Percentiles rank a stretch among this genome's conserved stretches.
phyloP scores from a whole-genome alignment of 2,329 filamentous ascomycete species.

The Colletotrichum musicola region DNA sequence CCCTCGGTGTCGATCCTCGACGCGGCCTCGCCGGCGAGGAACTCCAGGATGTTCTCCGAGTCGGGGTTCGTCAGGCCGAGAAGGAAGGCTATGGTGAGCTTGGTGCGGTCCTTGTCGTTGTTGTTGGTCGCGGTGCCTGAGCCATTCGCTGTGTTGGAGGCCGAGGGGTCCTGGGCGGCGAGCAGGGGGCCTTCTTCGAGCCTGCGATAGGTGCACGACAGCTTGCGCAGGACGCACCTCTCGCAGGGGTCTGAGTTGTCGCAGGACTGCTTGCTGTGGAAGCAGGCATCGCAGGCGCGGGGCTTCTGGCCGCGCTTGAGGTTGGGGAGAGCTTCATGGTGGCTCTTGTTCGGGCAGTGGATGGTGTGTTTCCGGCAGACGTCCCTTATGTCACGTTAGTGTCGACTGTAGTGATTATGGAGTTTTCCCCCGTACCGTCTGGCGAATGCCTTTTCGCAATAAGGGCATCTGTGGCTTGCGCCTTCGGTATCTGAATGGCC shows the following conservation, averaged over 20 bases:
- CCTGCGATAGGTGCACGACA: conserved; percentile 42
- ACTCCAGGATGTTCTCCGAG: conserved; percentile 43
- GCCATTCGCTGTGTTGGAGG: not conserved
- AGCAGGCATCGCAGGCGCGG: conserved; percentile 46
- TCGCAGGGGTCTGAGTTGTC: conserved; percentile 44
- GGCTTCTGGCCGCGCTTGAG: conserved; percentile 46
- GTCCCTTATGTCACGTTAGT: conserved; percentile 29
- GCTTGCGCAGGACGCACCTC: conserved; percentile 42
- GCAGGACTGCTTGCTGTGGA: conserved; percentile 46
- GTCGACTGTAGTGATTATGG: not conserved
- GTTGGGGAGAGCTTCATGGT: conserved; percentile 35
- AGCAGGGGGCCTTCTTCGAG: not conserved
- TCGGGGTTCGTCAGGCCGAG: conserved; percentile 44
- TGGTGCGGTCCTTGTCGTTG: conserved; percentile 36
- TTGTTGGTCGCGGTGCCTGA: not conserved
- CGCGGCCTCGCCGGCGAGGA: conserved; percentile 37
- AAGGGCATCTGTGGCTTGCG: conserved; percentile 38
- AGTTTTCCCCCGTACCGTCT: conserved; percentile 35
- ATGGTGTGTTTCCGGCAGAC: conserved; percentile 46
- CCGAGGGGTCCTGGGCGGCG: not conserved
- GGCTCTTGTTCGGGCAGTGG: conserved; percentile 40
- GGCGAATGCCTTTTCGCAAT: conserved; percentile 41
- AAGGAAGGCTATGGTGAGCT: conserved; percentile 44
- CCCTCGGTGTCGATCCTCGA: conserved; percentile 31
- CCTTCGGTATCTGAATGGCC: conserved; percentile 27